Evolutionary conservation across 2,329 filamentous ascomycete genomes (phyloP).

Genomic region (Aspergillus uvarum): DNA sequence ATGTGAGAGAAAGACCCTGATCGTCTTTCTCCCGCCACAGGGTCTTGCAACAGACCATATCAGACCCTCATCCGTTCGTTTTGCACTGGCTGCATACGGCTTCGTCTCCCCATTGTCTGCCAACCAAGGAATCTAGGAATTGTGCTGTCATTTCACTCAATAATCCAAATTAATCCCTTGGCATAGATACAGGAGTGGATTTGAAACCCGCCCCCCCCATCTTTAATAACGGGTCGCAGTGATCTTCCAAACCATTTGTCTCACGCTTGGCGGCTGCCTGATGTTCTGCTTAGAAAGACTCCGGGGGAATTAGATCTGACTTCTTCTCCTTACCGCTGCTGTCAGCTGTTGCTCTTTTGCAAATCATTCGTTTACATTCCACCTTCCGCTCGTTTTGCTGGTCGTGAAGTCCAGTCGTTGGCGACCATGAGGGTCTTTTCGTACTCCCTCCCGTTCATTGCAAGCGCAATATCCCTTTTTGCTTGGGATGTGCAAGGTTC

Average conservation of each 20-base stretch:
- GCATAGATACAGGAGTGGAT: not conserved
- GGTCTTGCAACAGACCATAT: not conserved
- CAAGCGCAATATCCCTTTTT: slow-evolving; percentile 28
- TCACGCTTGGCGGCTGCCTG: slow-evolving; percentile 21
- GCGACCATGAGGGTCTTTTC: slow-evolving; percentile 29
- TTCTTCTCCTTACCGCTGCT: slow-evolving; percentile 4
- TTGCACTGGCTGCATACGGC: not conserved
- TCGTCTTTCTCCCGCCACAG: not conserved
- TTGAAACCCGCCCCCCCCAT: not conserved
- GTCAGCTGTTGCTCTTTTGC: slow-evolving; percentile 9
- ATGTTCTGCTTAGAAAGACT: slow-evolving; percentile 5
- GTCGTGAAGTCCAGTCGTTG: slow-evolving; percentile 8
- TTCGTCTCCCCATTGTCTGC: not conserved
- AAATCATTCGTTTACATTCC: not conserved
- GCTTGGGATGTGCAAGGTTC: slow-evolving; percentile 16
- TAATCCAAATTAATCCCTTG: not conserved
- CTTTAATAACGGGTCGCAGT: not conserved
- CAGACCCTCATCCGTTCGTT: not conserved
- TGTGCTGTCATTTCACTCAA: not conserved
- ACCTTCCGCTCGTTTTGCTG: slow-evolving; percentile 5
- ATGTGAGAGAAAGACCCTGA: not conserved
- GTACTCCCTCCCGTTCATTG: slow-evolving; percentile 27
- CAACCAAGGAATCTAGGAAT: not conserved
- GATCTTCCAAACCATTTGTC: not conserved
- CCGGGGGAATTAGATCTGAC: not conserved